Evolutionary conservation across 352 stramenopile genomes (phyloP).

Genomic region (Phytopythium mirpurense): DNA sequence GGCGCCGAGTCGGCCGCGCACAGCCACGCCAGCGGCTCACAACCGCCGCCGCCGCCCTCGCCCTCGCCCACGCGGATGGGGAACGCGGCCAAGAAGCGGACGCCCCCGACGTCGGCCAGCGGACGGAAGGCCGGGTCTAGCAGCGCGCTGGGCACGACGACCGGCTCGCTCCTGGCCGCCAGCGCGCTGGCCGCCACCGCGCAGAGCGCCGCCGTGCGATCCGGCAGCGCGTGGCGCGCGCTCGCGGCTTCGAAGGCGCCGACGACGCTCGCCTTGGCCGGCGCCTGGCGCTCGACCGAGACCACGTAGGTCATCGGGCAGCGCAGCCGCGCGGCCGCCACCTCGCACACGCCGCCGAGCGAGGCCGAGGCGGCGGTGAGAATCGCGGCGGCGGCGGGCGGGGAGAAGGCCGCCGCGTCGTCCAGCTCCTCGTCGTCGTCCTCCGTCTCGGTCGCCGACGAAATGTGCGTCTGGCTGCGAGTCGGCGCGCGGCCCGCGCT

Average conservation of each 20-base stretch:
- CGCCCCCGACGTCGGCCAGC: slow-evolving; percentile 25
- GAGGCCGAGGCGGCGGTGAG: slow-evolving; percentile 11
- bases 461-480: slow-evolving; percentile 1
- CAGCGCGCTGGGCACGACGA: slow-evolving; percentile 39
- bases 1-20: slow-evolving; percentile 27
- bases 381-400: background rate
- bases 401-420: slow-evolving; percentile 5
- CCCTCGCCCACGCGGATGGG: slow-evolving; percentile 35
- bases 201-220: slow-evolving; percentile 14
- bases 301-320: slow-evolving; percentile 47
- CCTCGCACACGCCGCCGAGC: slow-evolving; percentile 54
- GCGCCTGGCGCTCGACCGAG: slow-evolving; percentile 12
- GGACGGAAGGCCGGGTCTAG: slow-evolving; percentile 27
- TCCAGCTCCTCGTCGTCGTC: slow-evolving; percentile 21
- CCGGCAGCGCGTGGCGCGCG: slow-evolving; percentile 4
- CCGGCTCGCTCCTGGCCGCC: slow-evolving; percentile 20
- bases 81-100: slow-evolving; percentile 55
- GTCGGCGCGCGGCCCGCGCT: background rate
- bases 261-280: slow-evolving; percentile 22
- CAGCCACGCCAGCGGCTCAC: slow-evolving; percentile 26
- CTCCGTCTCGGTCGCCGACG: slow-evolving; percentile 9
- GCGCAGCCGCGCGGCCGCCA: slow-evolving; percentile 35
- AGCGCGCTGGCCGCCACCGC: slow-evolving; percentile 10
- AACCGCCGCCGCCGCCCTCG: slow-evolving; percentile 1
- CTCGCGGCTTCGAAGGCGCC: slow-evolving; percentile 24